Evolutionary conservation across 805 yeast species (phyloP).

Genomic region (Candida krabiensis): DNA sequence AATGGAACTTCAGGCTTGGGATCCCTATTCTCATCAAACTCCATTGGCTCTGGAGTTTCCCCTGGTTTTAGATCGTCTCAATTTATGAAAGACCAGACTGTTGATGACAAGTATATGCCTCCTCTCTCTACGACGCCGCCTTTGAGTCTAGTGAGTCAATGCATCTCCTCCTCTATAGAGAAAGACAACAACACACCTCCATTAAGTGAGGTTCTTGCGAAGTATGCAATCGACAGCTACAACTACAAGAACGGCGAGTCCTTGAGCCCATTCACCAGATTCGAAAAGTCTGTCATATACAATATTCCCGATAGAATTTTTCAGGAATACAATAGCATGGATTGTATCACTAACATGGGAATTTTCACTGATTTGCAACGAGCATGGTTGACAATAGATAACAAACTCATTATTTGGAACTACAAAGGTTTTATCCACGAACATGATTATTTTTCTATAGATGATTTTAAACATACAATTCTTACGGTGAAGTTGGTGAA

Average conservation of each 20-base stretch:
- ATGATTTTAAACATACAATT: constrained; percentile 77
- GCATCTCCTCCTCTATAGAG: constrained; percentile 56
- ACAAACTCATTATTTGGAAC: constrained; percentile 84
- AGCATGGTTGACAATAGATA: constrained; percentile 84
- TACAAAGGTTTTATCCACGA: constrained; percentile 45
- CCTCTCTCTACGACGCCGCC: constrained; percentile 54
- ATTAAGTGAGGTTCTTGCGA: constrained; percentile 54
- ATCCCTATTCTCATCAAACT: constrained; percentile 11
- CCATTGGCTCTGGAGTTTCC: constrained; percentile 5
- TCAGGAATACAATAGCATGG: constrained; percentile 66
- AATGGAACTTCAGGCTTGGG: constrained; percentile 12
- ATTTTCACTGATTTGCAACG: constrained; percentile 76
- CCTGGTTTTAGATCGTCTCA: constrained; percentile 18
- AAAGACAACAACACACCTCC: constrained; percentile 59
- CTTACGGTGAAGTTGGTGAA: constrained; percentile 72
- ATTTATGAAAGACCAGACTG: constrained; percentile 20
- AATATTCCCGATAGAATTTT: constrained; percentile 80
- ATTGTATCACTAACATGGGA: constrained; percentile 76
- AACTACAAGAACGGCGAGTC: constrained; percentile 48
- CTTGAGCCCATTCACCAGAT: constrained; percentile 63
- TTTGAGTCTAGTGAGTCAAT: constrained; percentile 60
- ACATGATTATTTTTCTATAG: constrained; percentile 73
- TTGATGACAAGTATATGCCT: constrained; percentile 35
- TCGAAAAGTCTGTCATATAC: constrained; percentile 66
- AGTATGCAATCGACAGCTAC: constrained; percentile 68